Evolutionary conservation across 306 rosid species (phyloP), one percentile per base, ranked within the genome.

Genomic region (Prunus mume): DNA sequence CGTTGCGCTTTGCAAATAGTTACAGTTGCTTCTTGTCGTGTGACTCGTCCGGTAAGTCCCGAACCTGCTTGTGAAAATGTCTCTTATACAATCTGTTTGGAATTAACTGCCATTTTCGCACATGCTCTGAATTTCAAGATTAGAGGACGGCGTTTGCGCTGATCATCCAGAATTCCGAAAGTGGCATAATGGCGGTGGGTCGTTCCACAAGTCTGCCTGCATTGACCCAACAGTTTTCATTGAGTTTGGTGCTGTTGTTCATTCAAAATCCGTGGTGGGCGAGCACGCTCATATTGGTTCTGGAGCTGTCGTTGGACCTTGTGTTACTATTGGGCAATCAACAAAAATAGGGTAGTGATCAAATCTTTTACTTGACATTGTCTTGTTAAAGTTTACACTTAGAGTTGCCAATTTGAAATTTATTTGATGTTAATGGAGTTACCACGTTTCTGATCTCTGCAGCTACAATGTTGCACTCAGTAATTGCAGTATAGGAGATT

Each of bases 121-220:
- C 15, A 58, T 83, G 84, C 83, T 67, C 72, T 81, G 51, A 75
- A 67, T 88, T 80, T 84, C 72, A 84, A 83, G 85, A 81, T 86
- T 78, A 86, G 91, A 77, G 50, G 79, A 72, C 72, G 81, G 73
- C 64, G 77, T 63, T 78, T 83, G 75, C 46, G 32, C 41, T 17
- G 52, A 55, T 51, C 28, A 45, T 61, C 68, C 20, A 34, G 88
- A 83, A 58, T 93, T 90, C 82, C 85, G 68, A 8, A 86, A 74
- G 50, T 92, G 98, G 97, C 73, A 72, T n/a, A 86, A 92, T 66
- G 98, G 98, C 15, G 97, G 96, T 69, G 98, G 96, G 43, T 76
- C 65, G 78, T 87, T 87, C 78, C 98, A 90, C 78, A 81, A 85
- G 64, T 84, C 90, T 22, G 90, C 95, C 79, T 75, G 41, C 65